A percentile compares a stretch with the other conserved stretches of the same genome.
These are phyloP conservation scores for Epichloe bromicola DNA, from an alignment of 2,329 filamentous ascomycete species.

Conservation along the genomic window DNA sequence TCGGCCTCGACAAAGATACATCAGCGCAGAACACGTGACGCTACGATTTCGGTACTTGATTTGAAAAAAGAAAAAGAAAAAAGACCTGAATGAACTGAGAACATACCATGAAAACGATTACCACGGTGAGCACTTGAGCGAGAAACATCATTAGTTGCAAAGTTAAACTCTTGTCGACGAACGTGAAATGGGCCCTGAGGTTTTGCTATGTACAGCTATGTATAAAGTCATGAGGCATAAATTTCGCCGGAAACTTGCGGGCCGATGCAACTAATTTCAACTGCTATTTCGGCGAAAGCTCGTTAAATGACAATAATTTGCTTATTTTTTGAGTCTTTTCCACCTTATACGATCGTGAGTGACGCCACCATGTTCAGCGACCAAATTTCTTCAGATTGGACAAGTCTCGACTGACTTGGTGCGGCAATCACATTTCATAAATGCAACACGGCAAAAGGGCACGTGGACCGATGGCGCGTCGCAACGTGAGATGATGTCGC, in stretches of 20 bases:
- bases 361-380: not conserved
- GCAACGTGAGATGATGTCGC: not conserved
- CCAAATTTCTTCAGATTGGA: not conserved
- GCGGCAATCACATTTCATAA: not conserved
- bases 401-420: not conserved
- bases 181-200: conserved; percentile 1
- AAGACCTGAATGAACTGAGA: not conserved
- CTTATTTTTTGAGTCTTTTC: not conserved
- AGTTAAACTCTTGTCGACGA: not conserved
- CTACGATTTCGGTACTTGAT: not conserved
- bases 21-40: not conserved
- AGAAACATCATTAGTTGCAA: not conserved
- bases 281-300: not conserved
- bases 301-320: not conserved
- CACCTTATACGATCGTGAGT: not conserved
- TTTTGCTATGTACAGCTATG: not conserved
- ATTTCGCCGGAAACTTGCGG: not conserved
- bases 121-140: conserved; percentile 1
- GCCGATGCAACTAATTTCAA: not conserved
- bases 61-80: not conserved
- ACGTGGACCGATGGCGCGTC: not conserved
- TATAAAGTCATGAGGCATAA: not conserved
- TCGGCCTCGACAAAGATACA: not conserved
- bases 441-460: not conserved
- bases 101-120: not conserved